Conservation (phyloP, 306 rosid genomes). For the Sindora glabra region DNA sequence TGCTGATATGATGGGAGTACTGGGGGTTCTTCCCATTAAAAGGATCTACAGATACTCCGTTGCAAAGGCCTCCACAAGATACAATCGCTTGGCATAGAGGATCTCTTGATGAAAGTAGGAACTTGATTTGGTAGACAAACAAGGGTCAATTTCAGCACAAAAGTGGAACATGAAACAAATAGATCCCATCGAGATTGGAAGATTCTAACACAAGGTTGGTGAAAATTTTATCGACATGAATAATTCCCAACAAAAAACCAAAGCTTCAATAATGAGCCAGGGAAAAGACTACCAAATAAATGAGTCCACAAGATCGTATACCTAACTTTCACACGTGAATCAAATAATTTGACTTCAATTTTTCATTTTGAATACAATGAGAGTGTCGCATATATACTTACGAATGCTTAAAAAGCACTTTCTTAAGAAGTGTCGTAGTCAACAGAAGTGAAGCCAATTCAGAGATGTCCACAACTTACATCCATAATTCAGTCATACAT, state of each 20-base stretch:
- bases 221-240: neutral
- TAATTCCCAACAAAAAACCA: neutral
- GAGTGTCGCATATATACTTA: neutral
- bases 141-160: neutral
- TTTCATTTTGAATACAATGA: neutral
- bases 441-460: neutral
- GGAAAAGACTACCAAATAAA: conserved; percentile 7
- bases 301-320: neutral
- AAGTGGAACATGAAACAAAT: neutral
- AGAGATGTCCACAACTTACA: neutral
- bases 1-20: neutral
- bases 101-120: too few relatives aligned
- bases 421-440: neutral
- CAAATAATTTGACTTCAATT: neutral
- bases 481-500: neutral
- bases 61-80: neutral
- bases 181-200: too few relatives aligned
- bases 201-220: neutral
- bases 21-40: neutral
- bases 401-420: neutral
- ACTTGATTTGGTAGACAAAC: too few relatives aligned
- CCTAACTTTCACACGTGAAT: neutral
- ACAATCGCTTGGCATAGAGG: too few relatives aligned
- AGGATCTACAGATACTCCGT: neutral
- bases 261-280: neutral